Conservation (phyloP, 257 asterid genomes). For the Cordia subcordata region DNA sequence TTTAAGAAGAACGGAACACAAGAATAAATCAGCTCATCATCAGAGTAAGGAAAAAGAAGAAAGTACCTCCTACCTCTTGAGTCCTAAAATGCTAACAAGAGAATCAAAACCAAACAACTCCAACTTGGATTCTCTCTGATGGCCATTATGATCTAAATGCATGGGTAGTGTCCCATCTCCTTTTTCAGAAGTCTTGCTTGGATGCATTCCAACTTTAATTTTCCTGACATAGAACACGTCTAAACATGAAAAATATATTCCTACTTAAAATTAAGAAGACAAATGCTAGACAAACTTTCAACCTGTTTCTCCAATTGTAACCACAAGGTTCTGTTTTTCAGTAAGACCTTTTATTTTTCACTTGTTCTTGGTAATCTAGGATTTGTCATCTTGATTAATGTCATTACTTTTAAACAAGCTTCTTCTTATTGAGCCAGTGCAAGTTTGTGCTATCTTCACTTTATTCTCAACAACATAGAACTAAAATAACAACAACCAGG, state of each 20-base stretch:
- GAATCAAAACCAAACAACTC: slow-evolving; percentile 97
- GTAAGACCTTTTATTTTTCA: too few relatives aligned
- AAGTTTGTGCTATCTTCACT: too few relatives aligned
- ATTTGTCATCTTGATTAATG: too few relatives aligned
- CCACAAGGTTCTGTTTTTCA: too few relatives aligned
- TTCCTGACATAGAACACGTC: slow-evolving; percentile 49
- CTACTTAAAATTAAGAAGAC: too few relatives aligned
- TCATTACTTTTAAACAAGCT: too few relatives aligned
- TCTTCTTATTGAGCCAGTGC: too few relatives aligned
- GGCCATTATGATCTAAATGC: slow-evolving; percentile 54
- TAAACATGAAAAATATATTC: slow-evolving; percentile 8
- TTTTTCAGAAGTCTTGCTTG: slow-evolving; percentile 43
- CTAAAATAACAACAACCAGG: too few relatives aligned
- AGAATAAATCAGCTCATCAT: not conserved
- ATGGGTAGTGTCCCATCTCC: slow-evolving; percentile 44
- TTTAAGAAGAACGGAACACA: not conserved
- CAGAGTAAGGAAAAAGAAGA: slow-evolving; percentile 2
- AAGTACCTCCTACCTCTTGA: slow-evolving; percentile 62
- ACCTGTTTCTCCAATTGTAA: too few relatives aligned
- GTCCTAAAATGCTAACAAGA: slow-evolving; percentile 92
- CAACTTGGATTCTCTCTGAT: slow-evolving; percentile 73
- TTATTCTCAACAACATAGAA: too few relatives aligned
- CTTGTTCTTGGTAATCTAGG: too few relatives aligned
- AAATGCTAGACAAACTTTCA: too few relatives aligned
- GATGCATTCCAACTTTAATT: slow-evolving; percentile 33